Conservation (phyloP, 495 filamentous ascomycete genomes). For the Aspergillus leporis region DNA sequence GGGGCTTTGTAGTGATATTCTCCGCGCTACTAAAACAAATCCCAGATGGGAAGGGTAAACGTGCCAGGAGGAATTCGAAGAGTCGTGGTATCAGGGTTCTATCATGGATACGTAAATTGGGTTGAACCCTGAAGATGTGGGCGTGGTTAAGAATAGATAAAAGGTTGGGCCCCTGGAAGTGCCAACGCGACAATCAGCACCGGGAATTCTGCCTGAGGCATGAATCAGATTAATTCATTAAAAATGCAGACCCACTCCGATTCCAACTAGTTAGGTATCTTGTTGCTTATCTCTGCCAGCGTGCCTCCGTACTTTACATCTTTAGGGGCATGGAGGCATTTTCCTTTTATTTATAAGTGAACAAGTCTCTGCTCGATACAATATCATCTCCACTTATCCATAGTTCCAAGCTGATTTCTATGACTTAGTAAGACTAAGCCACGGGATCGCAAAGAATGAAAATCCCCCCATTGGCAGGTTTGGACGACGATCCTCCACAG, state of each 20-base stretch:
- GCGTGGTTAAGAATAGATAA: not conserved
- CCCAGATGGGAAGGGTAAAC: not conserved
- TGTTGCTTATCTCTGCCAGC: too few relatives aligned
- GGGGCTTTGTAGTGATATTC: not conserved
- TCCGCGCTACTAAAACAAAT: not conserved
- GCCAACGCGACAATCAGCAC: not conserved
- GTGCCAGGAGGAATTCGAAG: not conserved
- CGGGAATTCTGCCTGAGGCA: slow-evolving; percentile 1
- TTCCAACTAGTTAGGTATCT: too few relatives aligned
- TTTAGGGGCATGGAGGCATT: too few relatives aligned
- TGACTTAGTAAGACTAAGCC: too few relatives aligned
- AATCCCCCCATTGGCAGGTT: not conserved
- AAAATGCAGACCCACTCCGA: not conserved
- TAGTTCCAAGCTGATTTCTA: too few relatives aligned
- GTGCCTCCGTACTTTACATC: too few relatives aligned
- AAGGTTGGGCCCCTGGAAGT: not conserved
- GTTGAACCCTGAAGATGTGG: not conserved
- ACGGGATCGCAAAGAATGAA: not conserved
- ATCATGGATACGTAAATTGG: not conserved
- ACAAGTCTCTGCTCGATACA: too few relatives aligned
- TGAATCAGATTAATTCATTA: not conserved
- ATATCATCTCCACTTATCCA: too few relatives aligned
- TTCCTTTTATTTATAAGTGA: too few relatives aligned
- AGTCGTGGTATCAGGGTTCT: not conserved
- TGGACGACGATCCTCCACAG: not conserved